Conservation (phyloP, 345 rosid species). For the Leavenworthia alabamica region DNA sequence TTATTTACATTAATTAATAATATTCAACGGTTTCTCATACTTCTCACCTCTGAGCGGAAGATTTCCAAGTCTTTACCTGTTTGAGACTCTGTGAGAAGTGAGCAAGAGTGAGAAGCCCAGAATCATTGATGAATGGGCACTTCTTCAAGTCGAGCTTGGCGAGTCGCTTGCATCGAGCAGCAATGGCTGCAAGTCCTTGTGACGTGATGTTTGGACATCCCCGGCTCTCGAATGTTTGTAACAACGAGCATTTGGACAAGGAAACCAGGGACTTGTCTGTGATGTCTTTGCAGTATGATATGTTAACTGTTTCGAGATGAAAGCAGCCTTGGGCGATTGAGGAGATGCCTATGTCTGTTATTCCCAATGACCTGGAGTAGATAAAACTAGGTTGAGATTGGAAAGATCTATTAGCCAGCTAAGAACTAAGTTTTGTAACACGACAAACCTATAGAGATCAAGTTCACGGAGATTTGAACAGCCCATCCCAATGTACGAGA, state of each 20-base stretch:
- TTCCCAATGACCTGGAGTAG: slow-evolving; percentile 25
- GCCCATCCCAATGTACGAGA: slow-evolving; percentile 31
- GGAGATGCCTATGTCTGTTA: slow-evolving; percentile 35
- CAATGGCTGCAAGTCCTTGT: slow-evolving; percentile 37
- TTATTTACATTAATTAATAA: background rate
- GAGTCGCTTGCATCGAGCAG: slow-evolving; percentile 34
- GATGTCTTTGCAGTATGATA: slow-evolving; percentile 39
- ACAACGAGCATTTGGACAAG: slow-evolving; percentile 32
- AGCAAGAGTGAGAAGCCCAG: slow-evolving; percentile 40
- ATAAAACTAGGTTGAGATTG: background rate
- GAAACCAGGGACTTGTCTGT: slow-evolving; percentile 37
- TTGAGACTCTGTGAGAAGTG: slow-evolving; percentile 38
- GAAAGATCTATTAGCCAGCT: background rate
- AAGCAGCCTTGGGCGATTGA: slow-evolving; percentile 31
- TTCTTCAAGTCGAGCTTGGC: slow-evolving; percentile 40
- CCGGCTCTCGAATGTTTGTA: slow-evolving; percentile 37
- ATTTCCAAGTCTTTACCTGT: slow-evolving; percentile 26
- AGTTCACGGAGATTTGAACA: slow-evolving; percentile 41
- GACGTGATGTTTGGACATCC: slow-evolving; percentile 40
- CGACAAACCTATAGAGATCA: slow-evolving; percentile 41
- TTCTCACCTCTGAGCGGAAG: background rate
- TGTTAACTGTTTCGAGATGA: slow-evolving; percentile 35
- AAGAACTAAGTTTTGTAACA: background rate
- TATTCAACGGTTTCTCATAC: background rate
- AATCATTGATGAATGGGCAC: slow-evolving; percentile 36